phyloP scores from a whole-genome alignment of 306 rosid genomes.

The Pyrus bretschneideri region DNA sequence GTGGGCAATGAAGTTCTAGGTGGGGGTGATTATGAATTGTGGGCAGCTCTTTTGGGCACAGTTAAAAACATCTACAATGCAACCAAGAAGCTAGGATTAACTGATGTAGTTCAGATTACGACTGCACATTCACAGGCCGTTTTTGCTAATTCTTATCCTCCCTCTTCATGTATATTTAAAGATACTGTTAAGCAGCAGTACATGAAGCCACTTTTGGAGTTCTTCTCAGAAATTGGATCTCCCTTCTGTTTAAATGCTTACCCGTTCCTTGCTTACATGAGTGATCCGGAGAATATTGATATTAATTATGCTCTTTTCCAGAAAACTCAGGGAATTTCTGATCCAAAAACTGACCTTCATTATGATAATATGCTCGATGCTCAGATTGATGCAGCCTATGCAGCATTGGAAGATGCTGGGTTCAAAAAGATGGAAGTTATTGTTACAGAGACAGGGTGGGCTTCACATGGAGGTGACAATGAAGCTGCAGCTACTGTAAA shows the following conservation, averaged over 20 bases:
- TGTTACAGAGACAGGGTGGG: conserved; percentile 98
- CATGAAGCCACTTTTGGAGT: conserved; percentile 84
- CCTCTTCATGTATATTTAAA: conserved; percentile 72
- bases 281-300: conserved; percentile 67
- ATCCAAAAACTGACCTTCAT: conserved; percentile 57
- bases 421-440: conserved; percentile 73
- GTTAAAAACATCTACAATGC: conserved; percentile 74
- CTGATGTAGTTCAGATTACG: conserved; percentile 54
- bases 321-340: conserved; percentile 59
- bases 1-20: conserved; percentile 89
- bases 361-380: conserved; percentile 99
- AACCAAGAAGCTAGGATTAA: conserved; percentile 44
- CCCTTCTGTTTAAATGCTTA: conserved; percentile 96
- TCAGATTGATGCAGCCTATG: conserved; percentile 91
- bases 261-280: conserved; percentile 62
- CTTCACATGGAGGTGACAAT: conserved; percentile 57
- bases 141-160: conserved; percentile 72
- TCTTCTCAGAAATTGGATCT: conserved; percentile 74
- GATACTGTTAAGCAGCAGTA: conserved; percentile 56
- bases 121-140: conserved; percentile 80
- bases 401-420: conserved; percentile 84
- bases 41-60: conserved; percentile 69
- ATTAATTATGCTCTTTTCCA: conserved; percentile 88
- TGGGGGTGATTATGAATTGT: conserved; percentile 37
- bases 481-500: conserved; percentile 65